These are phyloP conservation scores for Daedaleopsis nitida DNA, from an alignment of 768 basidiomycete genomes.

Conservation along the genomic window DNA sequence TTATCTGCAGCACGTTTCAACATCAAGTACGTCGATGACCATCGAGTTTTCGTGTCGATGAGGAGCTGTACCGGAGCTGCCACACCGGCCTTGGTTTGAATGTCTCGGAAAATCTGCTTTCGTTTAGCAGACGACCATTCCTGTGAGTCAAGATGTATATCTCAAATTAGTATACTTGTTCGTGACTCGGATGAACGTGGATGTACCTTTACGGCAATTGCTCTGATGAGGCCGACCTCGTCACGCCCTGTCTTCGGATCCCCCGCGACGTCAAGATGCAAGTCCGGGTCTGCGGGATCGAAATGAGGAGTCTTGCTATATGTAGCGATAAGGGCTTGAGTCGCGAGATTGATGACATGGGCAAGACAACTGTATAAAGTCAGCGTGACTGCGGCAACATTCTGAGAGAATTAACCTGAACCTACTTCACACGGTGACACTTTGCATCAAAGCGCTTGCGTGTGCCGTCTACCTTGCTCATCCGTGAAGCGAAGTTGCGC, in stretches of 20 bases:
- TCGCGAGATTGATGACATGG: conserved; percentile 38
- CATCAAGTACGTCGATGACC: conserved; percentile 39
- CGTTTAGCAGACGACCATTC: conserved; percentile 25
- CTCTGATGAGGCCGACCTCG: conserved; percentile 31
- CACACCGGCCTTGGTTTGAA: conserved; percentile 18
- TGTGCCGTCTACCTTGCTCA: conserved; percentile 6
- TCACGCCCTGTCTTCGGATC: conserved; percentile 15
- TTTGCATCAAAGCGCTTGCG: conserved; percentile 8
- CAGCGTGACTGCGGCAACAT: too few species aligned
- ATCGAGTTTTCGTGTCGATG: conserved; percentile 33
- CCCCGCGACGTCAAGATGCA: conserved; percentile 3
- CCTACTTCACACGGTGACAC: background rate
- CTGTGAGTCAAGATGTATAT: too few species aligned
- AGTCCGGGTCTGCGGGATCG: conserved; percentile 24
- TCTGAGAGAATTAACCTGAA: too few species aligned
- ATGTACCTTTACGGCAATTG: conserved; percentile 30
- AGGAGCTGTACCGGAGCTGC: conserved; percentile 19
- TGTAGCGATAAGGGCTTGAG: conserved; percentile 30
- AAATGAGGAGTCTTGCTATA: conserved; percentile 30
- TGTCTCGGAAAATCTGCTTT: conserved; percentile 24
- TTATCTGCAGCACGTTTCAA: conserved; percentile 12
- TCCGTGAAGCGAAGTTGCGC: conserved; percentile 22
- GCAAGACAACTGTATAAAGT: conserved; percentile 35
- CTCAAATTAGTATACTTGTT: too few species aligned
- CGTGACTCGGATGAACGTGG: too few species aligned